phyloP scores from a whole-genome alignment of 805 yeast genomes.

The Wickerhamiella sorbophila region DNA sequence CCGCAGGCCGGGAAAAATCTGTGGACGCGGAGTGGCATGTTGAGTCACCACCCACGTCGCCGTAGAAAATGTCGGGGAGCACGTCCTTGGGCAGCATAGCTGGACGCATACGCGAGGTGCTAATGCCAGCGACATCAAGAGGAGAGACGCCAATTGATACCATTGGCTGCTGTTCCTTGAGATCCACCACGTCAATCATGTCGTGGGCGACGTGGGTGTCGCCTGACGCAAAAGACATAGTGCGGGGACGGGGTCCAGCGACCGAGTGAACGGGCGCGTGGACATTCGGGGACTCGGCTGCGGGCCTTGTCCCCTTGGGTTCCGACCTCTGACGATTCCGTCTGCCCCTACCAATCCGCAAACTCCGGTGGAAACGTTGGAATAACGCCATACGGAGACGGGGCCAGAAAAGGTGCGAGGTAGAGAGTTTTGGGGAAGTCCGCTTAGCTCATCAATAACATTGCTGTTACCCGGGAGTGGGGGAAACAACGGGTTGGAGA shows the following conservation, averaged over 20 bases:
- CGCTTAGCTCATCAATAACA: not conserved
- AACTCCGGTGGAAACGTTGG: slow-evolving; percentile 2
- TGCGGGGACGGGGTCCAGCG: not conserved
- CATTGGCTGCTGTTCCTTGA: not conserved
- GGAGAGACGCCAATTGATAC: not conserved
- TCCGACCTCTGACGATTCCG: not conserved
- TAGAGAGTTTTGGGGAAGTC: not conserved
- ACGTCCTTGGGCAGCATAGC: slow-evolving; percentile 2
- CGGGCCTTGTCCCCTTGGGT: not conserved
- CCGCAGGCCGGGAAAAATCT: not conserved
- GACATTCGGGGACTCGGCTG: not conserved
- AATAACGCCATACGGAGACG: slow-evolving; percentile 1
- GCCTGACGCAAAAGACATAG: not conserved
- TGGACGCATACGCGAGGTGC: not conserved
- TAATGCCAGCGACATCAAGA: not conserved
- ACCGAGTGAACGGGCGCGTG: not conserved
- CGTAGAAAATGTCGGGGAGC: slow-evolving; percentile 5
- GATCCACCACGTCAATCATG: not conserved
- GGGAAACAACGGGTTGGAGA: too few species aligned
- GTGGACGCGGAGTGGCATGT: not conserved
- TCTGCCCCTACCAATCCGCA: slow-evolving; percentile 1
- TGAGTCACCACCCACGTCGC: not conserved
- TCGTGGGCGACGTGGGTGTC: not conserved
- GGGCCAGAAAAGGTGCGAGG: not conserved
- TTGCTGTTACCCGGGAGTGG: not conserved